Percentiles rank a stretch among this genome's conserved stretches.
Conservation (phyloP, 352 stramenopile genomes). For the Phytophthora fragariae region DNA sequence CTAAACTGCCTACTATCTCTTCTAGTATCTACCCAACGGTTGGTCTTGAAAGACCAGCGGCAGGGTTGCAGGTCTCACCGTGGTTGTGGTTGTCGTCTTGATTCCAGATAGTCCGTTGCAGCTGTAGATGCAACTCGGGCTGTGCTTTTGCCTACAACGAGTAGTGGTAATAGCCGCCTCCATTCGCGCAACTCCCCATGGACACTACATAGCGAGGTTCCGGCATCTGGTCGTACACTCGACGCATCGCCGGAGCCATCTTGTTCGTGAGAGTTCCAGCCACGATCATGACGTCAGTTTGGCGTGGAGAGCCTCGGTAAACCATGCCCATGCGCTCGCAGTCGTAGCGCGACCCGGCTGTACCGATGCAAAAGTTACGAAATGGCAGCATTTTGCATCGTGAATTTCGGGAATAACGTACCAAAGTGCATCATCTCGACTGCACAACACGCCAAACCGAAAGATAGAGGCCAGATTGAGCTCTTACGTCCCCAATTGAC, state of each 20-base stretch:
- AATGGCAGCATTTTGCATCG: neutral
- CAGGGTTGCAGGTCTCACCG: too few relatives aligned
- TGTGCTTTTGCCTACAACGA: too few relatives aligned
- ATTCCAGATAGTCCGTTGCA: too few relatives aligned
- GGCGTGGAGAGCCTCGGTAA: constrained; percentile 93
- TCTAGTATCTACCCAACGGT: too few relatives aligned
- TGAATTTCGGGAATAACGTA: neutral
- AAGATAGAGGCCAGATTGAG: constrained; percentile 99
- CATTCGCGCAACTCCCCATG: constrained; percentile 98
- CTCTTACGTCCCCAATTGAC: constrained; percentile 97
- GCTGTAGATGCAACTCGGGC: too few relatives aligned
- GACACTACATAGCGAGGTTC: constrained; percentile 98
- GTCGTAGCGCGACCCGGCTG: constrained; percentile 90
- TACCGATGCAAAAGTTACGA: constrained; percentile 26
- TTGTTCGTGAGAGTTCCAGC: constrained; percentile 99
- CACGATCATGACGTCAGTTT: constrained; percentile 99
- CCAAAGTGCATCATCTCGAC: constrained; percentile 75
- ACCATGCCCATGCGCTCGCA: constrained; percentile 98
- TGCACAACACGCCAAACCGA: constrained; percentile 98
- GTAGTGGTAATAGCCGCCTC: constrained; percentile 92
- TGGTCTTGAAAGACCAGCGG: too few relatives aligned
- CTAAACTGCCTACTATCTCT: too few relatives aligned
- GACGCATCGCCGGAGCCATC: constrained; percentile 98
- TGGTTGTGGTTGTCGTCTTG: too few relatives aligned
- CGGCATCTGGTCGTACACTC: constrained; percentile 99